phyloP scores from a whole-genome alignment of 441 rosid genomes.

The Cnidoscolus chayamansa region DNA sequence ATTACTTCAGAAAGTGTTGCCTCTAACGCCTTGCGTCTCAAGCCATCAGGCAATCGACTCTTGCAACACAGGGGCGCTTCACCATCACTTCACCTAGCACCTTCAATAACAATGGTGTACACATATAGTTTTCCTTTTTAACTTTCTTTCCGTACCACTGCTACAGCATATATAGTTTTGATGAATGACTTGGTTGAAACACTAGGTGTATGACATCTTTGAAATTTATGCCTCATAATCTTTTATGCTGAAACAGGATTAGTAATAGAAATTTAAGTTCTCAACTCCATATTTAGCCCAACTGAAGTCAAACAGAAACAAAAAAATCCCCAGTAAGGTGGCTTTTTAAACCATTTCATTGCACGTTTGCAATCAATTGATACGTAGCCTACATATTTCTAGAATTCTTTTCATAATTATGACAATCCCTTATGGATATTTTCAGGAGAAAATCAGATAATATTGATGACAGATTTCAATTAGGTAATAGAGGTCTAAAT shows the following conservation, averaged over 20 bases:
- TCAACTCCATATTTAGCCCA: not conserved
- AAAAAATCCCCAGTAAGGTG: not conserved
- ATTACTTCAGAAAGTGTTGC: too few species aligned
- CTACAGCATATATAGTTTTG: not conserved
- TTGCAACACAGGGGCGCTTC: too few species aligned
- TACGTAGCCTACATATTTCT: not conserved
- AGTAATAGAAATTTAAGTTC: not conserved
- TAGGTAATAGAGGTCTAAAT: not conserved
- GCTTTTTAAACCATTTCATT: not conserved
- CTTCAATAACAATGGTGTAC: too few species aligned
- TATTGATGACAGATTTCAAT: not conserved
- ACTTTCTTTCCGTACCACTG: not conserved
- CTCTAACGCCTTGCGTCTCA: too few species aligned
- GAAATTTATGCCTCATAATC: constrained; percentile 1
- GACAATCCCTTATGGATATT: not conserved
- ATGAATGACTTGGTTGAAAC: not conserved
- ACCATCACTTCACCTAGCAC: too few species aligned
- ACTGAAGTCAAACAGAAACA: not conserved
- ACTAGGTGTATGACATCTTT: not conserved
- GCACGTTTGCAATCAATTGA: not conserved
- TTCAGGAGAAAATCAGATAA: not conserved
- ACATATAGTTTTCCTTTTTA: not conserved
- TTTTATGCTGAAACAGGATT: not conserved
- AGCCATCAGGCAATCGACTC: too few species aligned
- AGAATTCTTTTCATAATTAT: not conserved